Percentiles rank a stretch among this genome's conserved stretches.
These are phyloP conservation scores for Hyaloraphidium curvatum DNA, from an alignment of 192 early-diverging fungal species.

Conservation along the genomic window DNA sequence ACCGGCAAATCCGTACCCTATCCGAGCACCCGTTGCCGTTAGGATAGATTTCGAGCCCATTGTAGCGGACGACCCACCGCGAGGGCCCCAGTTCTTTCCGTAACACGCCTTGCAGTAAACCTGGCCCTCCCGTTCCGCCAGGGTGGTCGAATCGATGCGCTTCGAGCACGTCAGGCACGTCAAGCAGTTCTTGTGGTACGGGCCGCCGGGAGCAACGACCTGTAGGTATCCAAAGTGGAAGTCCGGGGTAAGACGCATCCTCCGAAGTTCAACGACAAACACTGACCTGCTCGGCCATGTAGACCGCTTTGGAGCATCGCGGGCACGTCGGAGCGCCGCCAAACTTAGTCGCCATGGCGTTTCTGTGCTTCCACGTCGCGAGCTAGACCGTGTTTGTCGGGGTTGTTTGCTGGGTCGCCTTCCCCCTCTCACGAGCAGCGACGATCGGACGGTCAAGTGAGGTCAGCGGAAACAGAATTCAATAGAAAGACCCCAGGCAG, in stretches of 20 bases:
- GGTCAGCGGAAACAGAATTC: too few species aligned
- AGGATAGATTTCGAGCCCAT: too few species aligned
- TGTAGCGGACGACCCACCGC: not conserved
- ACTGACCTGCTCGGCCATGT: slow-evolving; percentile 4
- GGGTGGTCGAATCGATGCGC: not conserved
- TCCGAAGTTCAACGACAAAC: not conserved
- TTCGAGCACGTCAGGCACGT: not conserved
- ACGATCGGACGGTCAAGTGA: too few species aligned
- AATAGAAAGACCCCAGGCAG: too few species aligned
- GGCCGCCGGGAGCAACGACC: not conserved
- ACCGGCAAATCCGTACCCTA: not conserved
- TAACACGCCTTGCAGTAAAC: not conserved
- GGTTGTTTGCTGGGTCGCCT: too few species aligned
- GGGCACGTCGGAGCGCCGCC: not conserved
- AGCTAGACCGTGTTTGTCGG: too few species aligned
- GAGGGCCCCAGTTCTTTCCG: slow-evolving; percentile 3
- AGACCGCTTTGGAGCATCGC: not conserved
- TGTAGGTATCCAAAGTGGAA: not conserved
- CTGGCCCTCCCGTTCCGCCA: not conserved
- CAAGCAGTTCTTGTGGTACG: not conserved
- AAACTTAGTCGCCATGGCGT: not conserved
- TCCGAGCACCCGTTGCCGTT: too few species aligned
- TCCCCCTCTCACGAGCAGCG: too few species aligned
- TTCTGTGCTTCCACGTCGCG: too few species aligned
- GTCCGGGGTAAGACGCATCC: not conserved